These are phyloP conservation scores for Murraya paniculata DNA, from an alignment of 345 rosid species.

Conservation along the genomic window DNA sequence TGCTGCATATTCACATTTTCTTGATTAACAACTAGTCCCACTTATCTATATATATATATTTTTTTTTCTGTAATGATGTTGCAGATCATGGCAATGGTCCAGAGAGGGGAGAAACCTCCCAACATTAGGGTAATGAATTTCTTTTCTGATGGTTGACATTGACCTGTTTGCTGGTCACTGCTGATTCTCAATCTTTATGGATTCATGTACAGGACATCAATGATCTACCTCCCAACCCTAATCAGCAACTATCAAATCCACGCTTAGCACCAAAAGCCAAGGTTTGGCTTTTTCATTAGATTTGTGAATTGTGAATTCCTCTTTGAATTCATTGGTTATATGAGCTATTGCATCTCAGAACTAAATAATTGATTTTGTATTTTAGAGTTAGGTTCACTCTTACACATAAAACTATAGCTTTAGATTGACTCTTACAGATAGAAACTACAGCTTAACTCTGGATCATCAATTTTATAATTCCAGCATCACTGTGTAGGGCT, in stretches of 20 bases:
- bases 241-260: constrained; percentile 70
- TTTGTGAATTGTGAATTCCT: neutral
- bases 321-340: constrained; percentile 5
- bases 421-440: neutral
- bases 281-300: constrained; percentile 42
- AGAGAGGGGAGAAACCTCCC: constrained; percentile 92
- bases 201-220: constrained; percentile 65
- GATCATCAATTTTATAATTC: constrained; percentile 1
- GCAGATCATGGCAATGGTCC: constrained; percentile 94
- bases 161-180: constrained; percentile 12
- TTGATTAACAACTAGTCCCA: neutral
- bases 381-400: neutral
- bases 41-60: too few species aligned
- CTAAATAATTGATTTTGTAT: neutral
- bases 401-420: neutral
- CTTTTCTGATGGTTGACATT: constrained; percentile 10
- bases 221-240: constrained; percentile 86
- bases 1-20: neutral
- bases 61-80: constrained; percentile 6
- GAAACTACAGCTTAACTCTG: neutral
- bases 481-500: neutral
- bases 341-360: constrained; percentile 3
- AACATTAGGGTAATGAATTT: constrained; percentile 62
- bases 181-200: constrained; percentile 21
- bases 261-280: constrained; percentile 73